Percentiles rank a stretch among this genome's conserved stretches.
phyloP scores from a whole-genome alignment of 768 basidiomycete genomes.

The Albatrellus ellisii region DNA sequence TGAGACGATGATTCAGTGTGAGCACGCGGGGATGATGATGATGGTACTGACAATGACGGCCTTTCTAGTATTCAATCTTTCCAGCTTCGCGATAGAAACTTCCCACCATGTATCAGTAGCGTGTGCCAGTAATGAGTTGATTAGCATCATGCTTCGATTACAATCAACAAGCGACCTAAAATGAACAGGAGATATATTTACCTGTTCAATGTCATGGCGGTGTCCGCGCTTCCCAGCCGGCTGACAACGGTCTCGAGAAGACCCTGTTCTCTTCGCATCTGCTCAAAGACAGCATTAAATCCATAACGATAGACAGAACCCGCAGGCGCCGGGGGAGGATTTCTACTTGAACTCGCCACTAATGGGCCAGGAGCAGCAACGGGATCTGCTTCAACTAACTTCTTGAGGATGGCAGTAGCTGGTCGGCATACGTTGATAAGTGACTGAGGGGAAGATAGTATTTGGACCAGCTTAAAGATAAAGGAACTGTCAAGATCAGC shows the following conservation, averaged over 20 bases:
- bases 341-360: conserved; percentile 42
- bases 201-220: conserved; percentile 79
- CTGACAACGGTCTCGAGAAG: conserved; percentile 75
- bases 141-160: conserved; percentile 63
- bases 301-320: conserved; percentile 76
- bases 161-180: conserved; percentile 8
- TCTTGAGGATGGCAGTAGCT: conserved; percentile 81
- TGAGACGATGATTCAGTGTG: conserved; percentile 17
- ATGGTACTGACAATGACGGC: conserved; percentile 57
- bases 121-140: conserved; percentile 74
- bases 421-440: conserved; percentile 87
- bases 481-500: conserved; percentile 55
- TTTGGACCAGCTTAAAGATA: conserved; percentile 66
- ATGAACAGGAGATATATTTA: conserved; percentile 16
- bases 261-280: conserved; percentile 61
- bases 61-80: conserved; percentile 64
- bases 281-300: conserved; percentile 70
- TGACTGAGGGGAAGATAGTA: conserved; percentile 60
- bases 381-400: conserved; percentile 80
- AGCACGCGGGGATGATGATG: background rate
- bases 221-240: conserved; percentile 69
- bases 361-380: conserved; percentile 46
- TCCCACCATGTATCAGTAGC: conserved; percentile 72
- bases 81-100: conserved; percentile 62
- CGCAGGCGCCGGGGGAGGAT: conserved; percentile 36